Evolutionary conservation across 2,329 filamentous ascomycete species (phyloP).

Genomic region (Lachnellula occidentalis): DNA sequence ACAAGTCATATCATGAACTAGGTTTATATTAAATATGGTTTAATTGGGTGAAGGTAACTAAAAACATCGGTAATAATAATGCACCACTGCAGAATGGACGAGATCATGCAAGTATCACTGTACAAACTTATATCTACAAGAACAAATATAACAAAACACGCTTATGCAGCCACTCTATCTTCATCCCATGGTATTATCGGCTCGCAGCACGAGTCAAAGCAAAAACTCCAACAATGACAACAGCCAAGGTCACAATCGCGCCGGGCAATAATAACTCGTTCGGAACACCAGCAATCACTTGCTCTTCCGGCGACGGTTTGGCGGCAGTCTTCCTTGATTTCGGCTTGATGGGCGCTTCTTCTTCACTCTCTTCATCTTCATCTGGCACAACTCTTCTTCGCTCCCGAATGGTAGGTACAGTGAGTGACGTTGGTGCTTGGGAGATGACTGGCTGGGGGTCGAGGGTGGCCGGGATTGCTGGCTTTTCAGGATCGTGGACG

Average conservation of each 20-base stretch:
- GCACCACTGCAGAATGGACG: background rate
- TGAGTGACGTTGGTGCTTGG: slow-evolving; percentile 45
- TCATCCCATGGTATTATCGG: slow-evolving; percentile 32
- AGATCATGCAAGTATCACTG: background rate
- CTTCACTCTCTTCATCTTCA: slow-evolving; percentile 50
- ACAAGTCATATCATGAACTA: background rate
- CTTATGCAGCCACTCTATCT: slow-evolving; percentile 11
- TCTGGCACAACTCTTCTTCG: slow-evolving; percentile 38
- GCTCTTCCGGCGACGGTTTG: slow-evolving; percentile 40
- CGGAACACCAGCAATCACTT: slow-evolving; percentile 83
- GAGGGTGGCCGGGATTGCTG: slow-evolving; percentile 66
- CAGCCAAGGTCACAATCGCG: slow-evolving; percentile 89
- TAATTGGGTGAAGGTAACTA: background rate
- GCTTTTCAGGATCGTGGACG: slow-evolving; percentile 86
- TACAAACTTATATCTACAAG: slow-evolving; percentile 13
- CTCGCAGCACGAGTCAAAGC: slow-evolving; percentile 66
- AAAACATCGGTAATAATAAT: background rate
- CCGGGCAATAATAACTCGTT: slow-evolving; percentile 92
- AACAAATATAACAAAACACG: slow-evolving; percentile 7
- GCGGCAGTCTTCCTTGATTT: slow-evolving; percentile 31
- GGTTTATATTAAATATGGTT: background rate
- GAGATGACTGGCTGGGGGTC: slow-evolving; percentile 51
- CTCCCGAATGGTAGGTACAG: slow-evolving; percentile 45
- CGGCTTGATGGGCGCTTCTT: slow-evolving; percentile 38
- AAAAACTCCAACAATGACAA: slow-evolving; percentile 92